Conservation (phyloP, 345 rosid genomes). For the Carallia pectinifolia region DNA sequence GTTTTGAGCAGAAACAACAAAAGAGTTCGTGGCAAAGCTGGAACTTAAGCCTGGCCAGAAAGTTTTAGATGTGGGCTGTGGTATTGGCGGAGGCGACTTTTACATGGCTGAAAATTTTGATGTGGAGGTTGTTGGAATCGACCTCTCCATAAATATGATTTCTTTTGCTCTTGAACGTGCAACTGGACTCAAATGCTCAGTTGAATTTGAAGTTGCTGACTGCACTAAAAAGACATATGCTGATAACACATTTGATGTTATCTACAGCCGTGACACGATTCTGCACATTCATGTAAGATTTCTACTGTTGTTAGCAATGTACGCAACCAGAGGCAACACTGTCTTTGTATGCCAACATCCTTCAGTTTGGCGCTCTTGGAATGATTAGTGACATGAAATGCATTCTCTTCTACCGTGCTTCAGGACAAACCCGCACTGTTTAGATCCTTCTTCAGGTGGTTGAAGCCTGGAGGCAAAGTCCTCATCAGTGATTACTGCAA, state of each 20-base stretch:
- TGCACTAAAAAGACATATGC: conserved; percentile 86
- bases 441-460: conserved; percentile 83
- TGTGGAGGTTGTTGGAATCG: conserved; percentile 87
- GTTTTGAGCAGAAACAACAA: conserved; percentile 74
- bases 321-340: no score
- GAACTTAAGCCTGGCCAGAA: conserved; percentile 90
- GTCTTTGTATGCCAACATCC: no score
- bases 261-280: conserved; percentile 96
- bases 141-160: conserved; percentile 88
- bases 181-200: conserved; percentile 76
- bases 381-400: not conserved
- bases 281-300: conserved; percentile 75
- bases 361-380: not conserved
- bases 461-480: conserved; percentile 90
- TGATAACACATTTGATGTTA: conserved; percentile 75
- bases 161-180: conserved; percentile 92
- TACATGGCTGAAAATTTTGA: conserved; percentile 90
- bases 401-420: not conserved
- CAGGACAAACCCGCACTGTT: conserved; percentile 92
- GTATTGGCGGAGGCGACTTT: conserved; percentile 97
- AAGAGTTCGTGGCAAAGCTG: conserved; percentile 81
- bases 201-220: conserved; percentile 95
- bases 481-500: conserved; percentile 88
- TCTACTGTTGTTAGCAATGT: not conserved
- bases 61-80: conserved; percentile 94